Base-by-base conservation (phyloP, 2,329 filamentous ascomycete genomes). In the Drechslerella dactyloides region DNA sequence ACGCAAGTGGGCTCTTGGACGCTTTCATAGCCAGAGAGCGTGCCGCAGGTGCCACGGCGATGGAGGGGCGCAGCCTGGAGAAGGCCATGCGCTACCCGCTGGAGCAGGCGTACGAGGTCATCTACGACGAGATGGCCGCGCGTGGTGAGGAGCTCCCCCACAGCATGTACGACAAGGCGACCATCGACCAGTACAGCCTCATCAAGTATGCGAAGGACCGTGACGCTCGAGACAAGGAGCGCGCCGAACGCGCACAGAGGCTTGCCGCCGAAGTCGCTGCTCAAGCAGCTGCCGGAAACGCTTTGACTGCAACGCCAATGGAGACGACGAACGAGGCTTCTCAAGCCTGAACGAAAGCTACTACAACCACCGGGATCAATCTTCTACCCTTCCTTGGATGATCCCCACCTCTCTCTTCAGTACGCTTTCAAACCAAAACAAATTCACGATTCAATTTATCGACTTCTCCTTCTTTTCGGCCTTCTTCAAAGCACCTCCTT, bases 41-140 rank as follows among this genome's bases (percentile, higher is more conserved):
- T 17, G 50, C 68, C n/a, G 51, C 55, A 15, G 60, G 55, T 7
- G 37, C 40, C 6, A 61, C 56, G 10, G 21, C 48, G 15, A 17
- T 65, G 23, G 68, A 72, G 2, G n/a, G 50, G 21, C 54, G 68
- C 10, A 44, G 27, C 7, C n/a, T 55, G 2, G 17, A 44, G 0
- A 51, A 37, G 15, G 68, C 68, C 6, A 72, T 72, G 60, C 33
- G 5, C 15, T 61, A 52, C 40, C 68, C 68, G 19, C 42, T 72
- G 11, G 68, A 72, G 42, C 55, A 65, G 17, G 60, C 68, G 8
- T 59, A 60, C 23, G 35, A 40, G 1, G 50, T 6, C 15, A 46
- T 72, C 46, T 33, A 55, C 1, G 24, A 11, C 3, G 37, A 50
- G 15, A 65, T 65, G 30, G 54, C 42, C 5, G 50, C 50, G 5